Percentiles rank a stretch among this genome's conserved stretches.
Evolutionary conservation across 176 grass and related monocot species (phyloP).

Genomic region (Aegilops tauschii): DNA sequence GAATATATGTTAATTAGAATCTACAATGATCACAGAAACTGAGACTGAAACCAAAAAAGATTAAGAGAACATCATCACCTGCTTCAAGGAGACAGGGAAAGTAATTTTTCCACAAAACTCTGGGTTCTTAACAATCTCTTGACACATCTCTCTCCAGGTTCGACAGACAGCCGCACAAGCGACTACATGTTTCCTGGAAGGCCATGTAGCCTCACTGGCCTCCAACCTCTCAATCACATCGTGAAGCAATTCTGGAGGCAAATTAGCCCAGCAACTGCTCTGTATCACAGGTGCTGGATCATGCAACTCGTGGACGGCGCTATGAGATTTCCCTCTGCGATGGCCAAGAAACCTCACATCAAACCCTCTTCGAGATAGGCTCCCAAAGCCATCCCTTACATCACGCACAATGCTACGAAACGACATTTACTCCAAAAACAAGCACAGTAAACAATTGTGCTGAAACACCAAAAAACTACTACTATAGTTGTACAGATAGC

Average conservation of each 20-base stretch:
- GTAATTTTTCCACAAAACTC: conserved; percentile 73
- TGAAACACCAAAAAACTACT: conserved; percentile 26
- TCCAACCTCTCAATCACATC: conserved; percentile 76
- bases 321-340: conserved; percentile 57
- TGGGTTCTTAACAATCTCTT: conserved; percentile 66
- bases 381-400: conserved; percentile 61
- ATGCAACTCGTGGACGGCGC: conserved; percentile 65
- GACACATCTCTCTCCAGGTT: conserved; percentile 74
- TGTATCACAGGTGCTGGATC: conserved; percentile 51
- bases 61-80: conserved; percentile 44
- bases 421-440: conserved; percentile 53
- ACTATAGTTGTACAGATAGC: not conserved
- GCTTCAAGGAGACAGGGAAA: conserved; percentile 74
- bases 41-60: not conserved
- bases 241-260: conserved; percentile 64
- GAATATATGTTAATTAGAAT: not conserved
- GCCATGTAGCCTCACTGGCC: conserved; percentile 64
- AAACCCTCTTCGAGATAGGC: conserved; percentile 60
- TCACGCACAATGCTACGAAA: conserved; percentile 66
- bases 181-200: conserved; percentile 59
- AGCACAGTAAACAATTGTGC: not conserved
- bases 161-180: conserved; percentile 59
- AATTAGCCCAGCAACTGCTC: conserved; percentile 63
- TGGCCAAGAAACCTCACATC: conserved; percentile 54
- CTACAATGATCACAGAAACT: not conserved